Conservation (phyloP, 805 yeast species). For the Vanderwaltozyma tropicalis region DNA sequence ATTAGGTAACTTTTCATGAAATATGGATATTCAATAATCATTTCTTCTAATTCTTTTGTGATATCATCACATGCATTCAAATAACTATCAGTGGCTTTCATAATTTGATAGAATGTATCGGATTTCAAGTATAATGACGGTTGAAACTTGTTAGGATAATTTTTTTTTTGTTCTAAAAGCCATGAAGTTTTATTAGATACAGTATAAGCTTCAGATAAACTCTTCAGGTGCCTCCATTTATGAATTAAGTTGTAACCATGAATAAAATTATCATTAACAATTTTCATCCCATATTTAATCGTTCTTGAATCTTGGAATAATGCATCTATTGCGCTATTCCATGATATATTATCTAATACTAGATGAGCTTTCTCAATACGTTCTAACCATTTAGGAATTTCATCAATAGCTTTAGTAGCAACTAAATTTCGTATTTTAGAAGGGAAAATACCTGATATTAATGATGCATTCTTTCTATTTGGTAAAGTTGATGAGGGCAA, state of each 20-base stretch:
- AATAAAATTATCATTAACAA: constrained; percentile 27
- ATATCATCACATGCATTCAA: constrained; percentile 11
- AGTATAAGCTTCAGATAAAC: constrained; percentile 7
- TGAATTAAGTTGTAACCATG: constrained; percentile 30
- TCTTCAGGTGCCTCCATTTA: constrained; percentile 17
- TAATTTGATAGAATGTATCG: constrained; percentile 8
- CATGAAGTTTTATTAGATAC: constrained; percentile 10
- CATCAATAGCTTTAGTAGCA: constrained; percentile 8
- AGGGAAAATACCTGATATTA: constrained; percentile 16
- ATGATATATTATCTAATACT: constrained; percentile 23
- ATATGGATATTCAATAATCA: constrained; percentile 23
- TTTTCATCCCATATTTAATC: constrained; percentile 21
- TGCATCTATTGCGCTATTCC: constrained; percentile 25
- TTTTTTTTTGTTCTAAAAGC: constrained; percentile 14
- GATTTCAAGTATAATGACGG: constrained; percentile 25
- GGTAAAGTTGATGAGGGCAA: constrained; percentile 15
- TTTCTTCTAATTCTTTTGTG: constrained; percentile 8
- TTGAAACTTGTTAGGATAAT: constrained; percentile 10
- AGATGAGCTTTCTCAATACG: constrained; percentile 18
- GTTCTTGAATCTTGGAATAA: constrained; percentile 22
- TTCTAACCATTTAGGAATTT: constrained; percentile 13
- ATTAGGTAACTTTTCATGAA: constrained; percentile 25
- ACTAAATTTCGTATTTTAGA: constrained; percentile 17
- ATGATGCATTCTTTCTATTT: constrained; percentile 12
- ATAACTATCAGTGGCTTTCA: constrained; percentile 18